Base-by-base conservation (phyloP, 1,284 basidiomycete genomes). In the Vanrija humicola region DNA sequence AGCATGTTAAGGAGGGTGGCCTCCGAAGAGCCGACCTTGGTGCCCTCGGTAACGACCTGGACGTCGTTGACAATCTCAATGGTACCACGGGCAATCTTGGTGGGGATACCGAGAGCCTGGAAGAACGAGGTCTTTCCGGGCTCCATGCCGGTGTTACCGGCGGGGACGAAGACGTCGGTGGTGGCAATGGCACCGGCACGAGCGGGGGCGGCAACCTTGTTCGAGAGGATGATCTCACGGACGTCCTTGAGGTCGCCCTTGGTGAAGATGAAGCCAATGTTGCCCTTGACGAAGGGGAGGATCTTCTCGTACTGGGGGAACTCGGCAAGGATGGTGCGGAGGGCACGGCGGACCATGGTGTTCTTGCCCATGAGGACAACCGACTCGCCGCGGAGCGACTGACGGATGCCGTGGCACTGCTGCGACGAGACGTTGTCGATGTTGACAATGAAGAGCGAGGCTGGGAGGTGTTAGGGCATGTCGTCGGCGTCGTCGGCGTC, bases 91-190 rank as follows among this genome's bases (percentile, higher is more conserved):
- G 96, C 94, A 72, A 99, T 98, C 87, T 99, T 99, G 80, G 95
- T 99, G 50, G 96, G 95, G 78, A 99, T 94, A 84, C 90, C 89
- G 74, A 99, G 88, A 59, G 95, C 95, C 84, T 99, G 95, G 92
- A 99, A 99, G 92, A 98, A 99, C 71, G 93, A 94, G 61, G 93
- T 97, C 84, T 97, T 97, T 75, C 93, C 93, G 73, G 95, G 95
- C 79, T 98, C 96, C 95, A 99, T 99, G 79, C 95, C 95, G 59
- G 95, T 99, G 88, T 98, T 98, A 64, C 93, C 90, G 55, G 86
- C 92, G 52, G 91, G 89, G 72, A 99, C 90, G 65, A 78, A 83
- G 77, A 98, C 95, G 75, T 98, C 88, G 80, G 83, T 85, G 70
- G 95, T 90, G 44, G 95, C 93, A 70, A 86, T 85, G 54, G 95